Evolutionary conservation across 768 basidiomycete species (phyloP), one percentile per base, ranked within the genome.

Genomic region (Suillus fuscotomentosus): DNA sequence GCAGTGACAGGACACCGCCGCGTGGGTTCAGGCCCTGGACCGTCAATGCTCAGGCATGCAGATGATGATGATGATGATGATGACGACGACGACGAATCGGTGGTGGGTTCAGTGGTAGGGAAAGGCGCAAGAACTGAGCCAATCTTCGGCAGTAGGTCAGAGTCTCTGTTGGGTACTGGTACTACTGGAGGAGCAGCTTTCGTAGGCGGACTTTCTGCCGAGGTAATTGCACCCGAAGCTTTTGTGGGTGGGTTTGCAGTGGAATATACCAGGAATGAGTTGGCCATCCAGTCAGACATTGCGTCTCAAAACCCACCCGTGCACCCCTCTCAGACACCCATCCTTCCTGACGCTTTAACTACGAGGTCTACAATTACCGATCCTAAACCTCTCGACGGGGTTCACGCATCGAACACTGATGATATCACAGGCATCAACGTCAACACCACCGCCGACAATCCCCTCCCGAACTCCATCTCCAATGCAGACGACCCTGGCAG

Each of bases 281-380:
- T 13, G 27, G 41, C 55, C 5, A 34, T 15, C 5, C 70, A 69
- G 24, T 55, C 63, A 27, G 42, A n/a, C n/a, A 14, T 27, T 42
- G 39, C 47, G 9, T 59, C 17, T 22, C 41, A 15, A 43, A 59
- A 50, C 20, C 41, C 27, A 43, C 67, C 72, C 42, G 50, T 22
- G 14, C 68, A 36, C 15, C 65, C 67, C 59, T 41, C 69, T 60
- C 65, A 67, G 0, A 68, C 70, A 14, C 53, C 65, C 38, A 5
- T 39, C 13, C 27, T 64, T 20, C 65, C 67, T 1, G 65, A 42
- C 55, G 10, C 17, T 59, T 17, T 17, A 42, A 31, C 6, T 10
- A 59, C 17, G 6, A 59, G 15, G 15, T 17, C 47, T 22, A 24
- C 45, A 31, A 42, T 14, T 59, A 17, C 41, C 24, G 20, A 42